A percentile compares a stretch with the other conserved stretches of the same genome.
phyloP scores from a whole-genome alignment of 108 stramenopile species.

The Stephanodiscus triporus region DNA sequence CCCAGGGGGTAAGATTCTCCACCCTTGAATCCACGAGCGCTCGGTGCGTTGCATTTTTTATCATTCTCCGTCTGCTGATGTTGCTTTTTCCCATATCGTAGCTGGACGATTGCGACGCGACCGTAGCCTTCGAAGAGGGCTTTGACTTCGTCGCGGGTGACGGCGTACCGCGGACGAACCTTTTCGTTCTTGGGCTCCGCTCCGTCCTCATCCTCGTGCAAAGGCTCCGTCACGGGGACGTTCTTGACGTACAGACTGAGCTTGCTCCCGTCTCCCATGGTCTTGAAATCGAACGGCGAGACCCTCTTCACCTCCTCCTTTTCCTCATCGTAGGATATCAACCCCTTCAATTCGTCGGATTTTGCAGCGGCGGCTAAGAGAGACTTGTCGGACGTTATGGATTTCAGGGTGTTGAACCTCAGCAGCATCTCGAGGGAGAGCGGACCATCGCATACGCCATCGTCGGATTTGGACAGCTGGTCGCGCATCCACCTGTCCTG shows the following conservation, averaged over 20 bases:
- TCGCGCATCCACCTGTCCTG: constrained; percentile 84
- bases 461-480: constrained; percentile 52
- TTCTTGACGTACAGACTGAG: constrained; percentile 68
- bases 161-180: constrained; percentile 50
- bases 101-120: constrained; percentile 68
- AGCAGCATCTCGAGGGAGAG: constrained; percentile 69
- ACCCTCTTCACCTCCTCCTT: constrained; percentile 61
- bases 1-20: constrained; percentile 55
- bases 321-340: constrained; percentile 57
- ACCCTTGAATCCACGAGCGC: constrained; percentile 4
- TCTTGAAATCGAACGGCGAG: constrained; percentile 69
- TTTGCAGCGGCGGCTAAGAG: constrained; percentile 70
- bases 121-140: constrained; percentile 75
- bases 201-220: constrained; percentile 41
- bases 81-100: constrained; percentile 41
- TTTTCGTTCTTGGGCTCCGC: constrained; percentile 30
- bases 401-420: constrained; percentile 81
- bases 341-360: constrained; percentile 35
- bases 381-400: constrained; percentile 48
- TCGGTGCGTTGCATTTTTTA: constrained; percentile 28
- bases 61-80: background rate
- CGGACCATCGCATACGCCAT: constrained; percentile 18
- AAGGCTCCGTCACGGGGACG: constrained; percentile 67
- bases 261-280: constrained; percentile 69
- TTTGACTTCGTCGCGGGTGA: constrained; percentile 71